Base-by-base conservation (phyloP, 1,284 basidiomycete genomes). In the Ganoderma leucocontextum region DNA sequence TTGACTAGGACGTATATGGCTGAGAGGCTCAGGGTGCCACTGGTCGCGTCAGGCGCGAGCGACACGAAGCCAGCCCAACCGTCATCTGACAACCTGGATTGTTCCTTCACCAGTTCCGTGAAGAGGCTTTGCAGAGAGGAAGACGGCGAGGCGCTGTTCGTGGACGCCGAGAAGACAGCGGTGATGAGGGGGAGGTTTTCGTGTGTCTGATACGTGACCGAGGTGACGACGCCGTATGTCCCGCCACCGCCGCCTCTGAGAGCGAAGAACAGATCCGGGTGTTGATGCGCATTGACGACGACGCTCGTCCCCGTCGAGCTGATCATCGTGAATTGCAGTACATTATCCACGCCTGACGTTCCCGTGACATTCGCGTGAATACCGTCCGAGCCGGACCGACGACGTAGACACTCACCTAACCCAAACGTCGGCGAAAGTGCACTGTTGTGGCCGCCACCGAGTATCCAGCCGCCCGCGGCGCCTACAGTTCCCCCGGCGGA, bases 171-270 rank as follows among this genome's bases (percentile, higher is more conserved):
- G 65, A 76, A 74, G 17, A 58, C 9, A 15, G 67, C 78, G 8
- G 64, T 10, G 35, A 75, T 76, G 61, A 81, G 61, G 1, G 83
- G 80, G 22, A 78, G 67, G 15, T 70, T 58, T 1, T 80, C 78
- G 59, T 83, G 81, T 0, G 82, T 81, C 25, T 71, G 69, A 73
- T 81, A 81, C 0, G 82, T 84, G n/a, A 81, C 81, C 9, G 80
- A 80, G 47, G 78, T 79, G 13, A 85, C 77, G 58, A 85, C 77
- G 44, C 82, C 84, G 65, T 77, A 86, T 12, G 82, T 84, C 4
- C 82, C 78, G 4, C 83, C 84, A 1, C 86, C 86, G 1, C 86
- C 85, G 2, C 86, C 86, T 33, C 84, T 81, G 62, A 87, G 73
- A 0, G 85, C 85, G 82, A 84, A 87, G 76, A 86, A 88, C 6